Evolutionary conservation across 2,329 filamentous ascomycete species (phyloP), one percentile per base, ranked within the genome.

Genomic region (Samsoniella hepiali): DNA sequence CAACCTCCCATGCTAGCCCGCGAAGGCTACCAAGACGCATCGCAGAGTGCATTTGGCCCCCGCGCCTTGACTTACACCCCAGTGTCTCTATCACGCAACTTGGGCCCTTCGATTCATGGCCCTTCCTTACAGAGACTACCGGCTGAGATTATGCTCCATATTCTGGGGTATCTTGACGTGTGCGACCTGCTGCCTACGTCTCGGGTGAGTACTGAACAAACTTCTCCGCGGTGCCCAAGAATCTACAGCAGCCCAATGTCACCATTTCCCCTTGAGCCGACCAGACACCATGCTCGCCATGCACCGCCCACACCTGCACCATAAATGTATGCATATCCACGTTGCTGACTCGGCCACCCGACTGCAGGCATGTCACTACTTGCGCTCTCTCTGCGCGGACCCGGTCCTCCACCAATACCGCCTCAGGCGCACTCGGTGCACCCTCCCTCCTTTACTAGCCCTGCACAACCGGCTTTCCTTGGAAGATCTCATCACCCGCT

Each of bases 371-470:
- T 88, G 80, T 65, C 88, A 84, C 71, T 82, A 82, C 65, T 80
- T 91, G 58, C 86, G 88, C 67, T 72, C 75, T 50, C 80, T 91
- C 56, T 86, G 85, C 31, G 78, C 86, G 50, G 81, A 87, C 49
- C 89, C 88, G n/a, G 79, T 90, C 62, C 77, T 91, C 17, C 88
- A 90, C 71, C 77, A 77, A 60, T 78, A 82, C 67, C 87, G 88
- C 54, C 82, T 90, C 27, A 85, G 82, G 57, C 81, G 78, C 66
- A 83, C 80, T 42, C 84, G 86, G 42, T 69, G 76, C 40, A 73
- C 79, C 4, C 81, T 91, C 3, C 79, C 82, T 5, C 81, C 82
- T 17, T 77, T 86, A 38, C 79, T 91, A 11, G 77, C 78, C 8
- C 83, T 82, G 6, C 81, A 86, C 5, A 81, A 78, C 34, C 82